phyloP scores from a whole-genome alignment of 164 flowering plant species.

The Macadamia tetraphylla region DNA sequence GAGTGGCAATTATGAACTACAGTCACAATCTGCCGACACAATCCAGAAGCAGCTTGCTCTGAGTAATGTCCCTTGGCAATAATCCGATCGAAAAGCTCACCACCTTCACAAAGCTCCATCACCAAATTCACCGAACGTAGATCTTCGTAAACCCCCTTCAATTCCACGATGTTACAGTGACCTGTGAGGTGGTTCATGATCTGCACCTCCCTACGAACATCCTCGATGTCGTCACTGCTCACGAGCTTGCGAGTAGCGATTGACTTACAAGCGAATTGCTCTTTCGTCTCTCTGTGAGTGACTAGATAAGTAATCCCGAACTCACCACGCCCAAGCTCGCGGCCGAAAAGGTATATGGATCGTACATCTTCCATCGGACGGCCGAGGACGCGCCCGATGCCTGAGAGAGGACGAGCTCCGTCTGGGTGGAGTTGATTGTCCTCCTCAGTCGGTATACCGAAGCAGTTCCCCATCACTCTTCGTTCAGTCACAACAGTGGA shows the following conservation, averaged over 20 bases:
- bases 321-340: conserved; percentile 87
- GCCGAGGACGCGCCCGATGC: conserved; percentile 62
- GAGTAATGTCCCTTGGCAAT: conserved; percentile 83
- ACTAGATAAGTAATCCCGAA: conserved; percentile 81
- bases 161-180: conserved; percentile 70
- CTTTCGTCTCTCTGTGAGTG: conserved; percentile 49
- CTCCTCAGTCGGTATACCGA: too few relatives aligned
- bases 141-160: conserved; percentile 77
- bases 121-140: conserved; percentile 63
- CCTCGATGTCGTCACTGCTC: conserved; percentile 66
- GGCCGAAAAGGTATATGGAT: conserved; percentile 55
- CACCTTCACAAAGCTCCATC: conserved; percentile 89
- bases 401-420: conserved; percentile 10
- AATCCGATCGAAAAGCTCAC: conserved; percentile 87
- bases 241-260: conserved; percentile 70
- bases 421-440: too few relatives aligned
- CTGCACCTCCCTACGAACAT: conserved; percentile 84
- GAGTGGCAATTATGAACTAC: conserved; percentile 72
- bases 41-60: conserved; percentile 67
- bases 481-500: too few relatives aligned
- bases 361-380: conserved; percentile 75
- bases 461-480: too few relatives aligned
- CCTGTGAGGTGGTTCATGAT: conserved; percentile 93
- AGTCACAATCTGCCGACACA: conserved; percentile 71
- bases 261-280: conserved; percentile 75